These are phyloP conservation scores for Tolypocladium nubicola DNA, from an alignment of 2,329 filamentous ascomycete species.

Conservation along the genomic window DNA sequence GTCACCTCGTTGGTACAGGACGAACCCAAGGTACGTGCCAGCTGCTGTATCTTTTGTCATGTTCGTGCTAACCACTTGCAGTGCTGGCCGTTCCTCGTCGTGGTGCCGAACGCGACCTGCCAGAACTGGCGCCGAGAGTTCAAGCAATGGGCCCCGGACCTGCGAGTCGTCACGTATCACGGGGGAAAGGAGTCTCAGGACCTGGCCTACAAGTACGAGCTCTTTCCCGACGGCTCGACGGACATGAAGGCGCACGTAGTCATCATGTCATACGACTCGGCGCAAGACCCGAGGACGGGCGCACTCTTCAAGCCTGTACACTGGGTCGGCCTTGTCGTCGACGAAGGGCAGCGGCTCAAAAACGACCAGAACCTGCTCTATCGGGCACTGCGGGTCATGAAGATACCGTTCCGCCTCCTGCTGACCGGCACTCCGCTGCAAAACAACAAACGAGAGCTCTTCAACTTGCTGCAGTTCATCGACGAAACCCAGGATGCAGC, in stretches of 20 bases:
- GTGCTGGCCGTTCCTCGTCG: slow-evolving; percentile 86
- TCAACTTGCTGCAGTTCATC: slow-evolving; percentile 93
- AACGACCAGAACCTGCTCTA: slow-evolving; percentile 85
- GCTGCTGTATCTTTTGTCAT: neutral
- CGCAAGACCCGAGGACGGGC: slow-evolving; percentile 59
- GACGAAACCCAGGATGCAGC: slow-evolving; percentile 62
- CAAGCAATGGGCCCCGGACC: slow-evolving; percentile 78
- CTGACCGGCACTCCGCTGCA: slow-evolving; percentile 89
- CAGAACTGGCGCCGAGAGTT: slow-evolving; percentile 97
- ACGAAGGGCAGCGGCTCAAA: slow-evolving; percentile 92
- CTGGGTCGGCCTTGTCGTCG: slow-evolving; percentile 84
- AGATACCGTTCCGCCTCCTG: slow-evolving; percentile 72
- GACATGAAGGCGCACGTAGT: slow-evolving; percentile 83
- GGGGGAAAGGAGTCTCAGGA: slow-evolving; percentile 66
- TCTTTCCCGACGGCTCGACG: slow-evolving; percentile 58
- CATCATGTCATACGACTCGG: slow-evolving; percentile 89
- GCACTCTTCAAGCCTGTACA: slow-evolving; percentile 57
- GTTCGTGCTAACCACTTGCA: slow-evolving; percentile 10
- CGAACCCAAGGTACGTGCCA: slow-evolving; percentile 31
- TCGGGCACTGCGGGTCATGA: slow-evolving; percentile 58
- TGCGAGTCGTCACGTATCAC: slow-evolving; percentile 89
- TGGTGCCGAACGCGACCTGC: slow-evolving; percentile 90
- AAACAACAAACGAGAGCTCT: slow-evolving; percentile 89
- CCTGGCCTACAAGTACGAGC: slow-evolving; percentile 71
- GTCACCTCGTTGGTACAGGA: slow-evolving; percentile 63